These are phyloP conservation scores for Vanrija sp. DNA, from an alignment of 1,284 basidiomycete species.

Conservation along the genomic window DNA sequence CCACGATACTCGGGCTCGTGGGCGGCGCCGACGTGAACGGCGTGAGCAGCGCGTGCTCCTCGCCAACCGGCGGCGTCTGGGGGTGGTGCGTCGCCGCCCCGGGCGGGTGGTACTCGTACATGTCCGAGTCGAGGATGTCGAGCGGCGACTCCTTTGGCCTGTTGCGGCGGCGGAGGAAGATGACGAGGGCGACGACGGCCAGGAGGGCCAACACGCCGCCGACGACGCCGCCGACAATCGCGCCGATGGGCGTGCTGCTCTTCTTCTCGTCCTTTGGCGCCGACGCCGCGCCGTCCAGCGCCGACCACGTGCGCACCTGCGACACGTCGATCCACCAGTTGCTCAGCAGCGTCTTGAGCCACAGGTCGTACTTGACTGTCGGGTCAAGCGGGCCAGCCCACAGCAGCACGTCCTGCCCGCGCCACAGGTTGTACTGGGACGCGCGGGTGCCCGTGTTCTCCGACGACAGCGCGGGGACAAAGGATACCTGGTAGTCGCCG, in stretches of 20 bases:
- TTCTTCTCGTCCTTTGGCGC: neutral
- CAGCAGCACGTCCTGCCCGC: neutral
- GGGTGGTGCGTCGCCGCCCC: neutral
- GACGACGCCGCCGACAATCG: neutral
- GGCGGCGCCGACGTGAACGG: neutral
- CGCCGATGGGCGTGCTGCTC: neutral
- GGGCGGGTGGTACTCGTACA: neutral
- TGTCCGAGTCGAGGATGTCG: neutral
- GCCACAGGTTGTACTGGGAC: neutral
- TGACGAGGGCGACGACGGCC: neutral
- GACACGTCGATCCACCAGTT: constrained; percentile 3
- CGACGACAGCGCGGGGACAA: neutral
- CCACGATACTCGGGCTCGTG: neutral
- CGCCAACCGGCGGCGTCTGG: neutral
- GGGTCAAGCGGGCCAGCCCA: constrained; percentile 1
- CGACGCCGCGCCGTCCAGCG: neutral
- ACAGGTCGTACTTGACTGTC: neutral
- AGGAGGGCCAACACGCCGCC: neutral
- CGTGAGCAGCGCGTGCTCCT: neutral
- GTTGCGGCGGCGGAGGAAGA: neutral
- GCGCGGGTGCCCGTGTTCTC: neutral
- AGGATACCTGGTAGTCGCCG: neutral
- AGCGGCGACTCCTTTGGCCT: neutral
- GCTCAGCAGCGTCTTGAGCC: neutral
- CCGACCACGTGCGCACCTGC: neutral